Conservation (phyloP, 2,329 filamentous ascomycete genomes). For the Colletotrichum camelliae region DNA sequence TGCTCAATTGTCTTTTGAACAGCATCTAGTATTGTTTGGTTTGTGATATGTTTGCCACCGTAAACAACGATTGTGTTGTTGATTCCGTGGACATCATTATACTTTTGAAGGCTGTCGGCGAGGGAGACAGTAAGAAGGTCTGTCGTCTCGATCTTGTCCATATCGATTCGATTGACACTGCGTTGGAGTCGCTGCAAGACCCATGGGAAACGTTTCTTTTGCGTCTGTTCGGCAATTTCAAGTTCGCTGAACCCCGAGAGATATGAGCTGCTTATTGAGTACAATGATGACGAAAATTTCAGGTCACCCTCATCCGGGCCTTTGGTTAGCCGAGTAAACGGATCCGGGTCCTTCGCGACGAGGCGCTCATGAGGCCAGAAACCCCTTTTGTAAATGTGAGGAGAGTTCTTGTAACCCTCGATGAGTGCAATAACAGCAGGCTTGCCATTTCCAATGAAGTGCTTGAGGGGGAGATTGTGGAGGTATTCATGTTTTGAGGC, state of each 20-base stretch:
- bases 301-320: not conserved
- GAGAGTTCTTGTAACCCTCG: not conserved
- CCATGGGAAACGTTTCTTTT: not conserved
- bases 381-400: not conserved
- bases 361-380: not conserved
- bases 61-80: not conserved
- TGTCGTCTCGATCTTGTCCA: not conserved
- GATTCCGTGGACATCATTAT: not conserved
- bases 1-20: not conserved
- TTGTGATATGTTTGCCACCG: not conserved
- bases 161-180: not conserved
- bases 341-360: not conserved
- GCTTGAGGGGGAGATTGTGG: not conserved
- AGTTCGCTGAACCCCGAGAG: not conserved
- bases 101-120: not conserved
- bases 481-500: not conserved
- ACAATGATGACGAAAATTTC: accelerated
- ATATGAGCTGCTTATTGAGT: not conserved
- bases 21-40: not conserved
- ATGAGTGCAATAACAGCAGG: not conserved
- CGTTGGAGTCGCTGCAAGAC: not conserved
- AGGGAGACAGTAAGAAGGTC: not conserved
- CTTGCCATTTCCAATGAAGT: not conserved
- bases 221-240: not conserved
- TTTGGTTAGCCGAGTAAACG: not conserved